Percentiles rank a stretch among this genome's conserved stretches.
These are phyloP conservation scores for Akanthomyces muscarius DNA, from an alignment of 2,329 filamentous ascomycete species.

Conservation along the genomic window DNA sequence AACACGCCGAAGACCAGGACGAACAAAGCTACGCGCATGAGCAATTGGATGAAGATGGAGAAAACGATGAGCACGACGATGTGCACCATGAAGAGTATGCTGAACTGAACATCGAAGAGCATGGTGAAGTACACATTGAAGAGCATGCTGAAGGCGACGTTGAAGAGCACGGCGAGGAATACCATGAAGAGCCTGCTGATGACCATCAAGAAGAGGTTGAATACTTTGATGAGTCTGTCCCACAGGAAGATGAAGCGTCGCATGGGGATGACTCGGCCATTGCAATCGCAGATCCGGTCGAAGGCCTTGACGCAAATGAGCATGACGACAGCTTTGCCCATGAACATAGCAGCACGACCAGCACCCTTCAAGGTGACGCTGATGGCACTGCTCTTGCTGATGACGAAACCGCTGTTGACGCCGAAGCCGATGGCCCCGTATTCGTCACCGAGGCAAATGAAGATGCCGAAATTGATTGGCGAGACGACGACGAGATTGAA, in stretches of 20 bases:
- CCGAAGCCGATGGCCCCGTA: constrained; percentile 24
- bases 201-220: constrained; percentile 19
- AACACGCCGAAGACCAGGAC: constrained; percentile 25
- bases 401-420: constrained; percentile 21
- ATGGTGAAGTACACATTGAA: background rate
- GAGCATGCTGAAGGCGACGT: constrained; percentile 19
- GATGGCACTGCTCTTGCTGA: constrained; percentile 25
- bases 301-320: constrained; percentile 21
- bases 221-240: constrained; percentile 20
- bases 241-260: constrained; percentile 15
- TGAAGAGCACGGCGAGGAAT: constrained; percentile 22
- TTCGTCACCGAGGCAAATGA: constrained; percentile 22
- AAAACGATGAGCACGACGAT: constrained; percentile 20
- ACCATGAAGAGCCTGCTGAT: constrained; percentile 17
- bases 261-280: background rate
- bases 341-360: constrained; percentile 27
- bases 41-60: background rate
- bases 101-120: constrained; percentile 18
- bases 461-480: constrained; percentile 29
- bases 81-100: constrained; percentile 20
- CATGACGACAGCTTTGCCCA: constrained; percentile 22
- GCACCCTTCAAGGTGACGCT: constrained; percentile 32
- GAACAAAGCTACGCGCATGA: constrained; percentile 4
- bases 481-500: constrained; percentile 27
- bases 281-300: constrained; percentile 20